Percentiles rank a stretch among this genome's conserved stretches.
Conservation (phyloP, 2,329 filamentous ascomycete genomes). For the Ploettnerulaceae sp. region DNA sequence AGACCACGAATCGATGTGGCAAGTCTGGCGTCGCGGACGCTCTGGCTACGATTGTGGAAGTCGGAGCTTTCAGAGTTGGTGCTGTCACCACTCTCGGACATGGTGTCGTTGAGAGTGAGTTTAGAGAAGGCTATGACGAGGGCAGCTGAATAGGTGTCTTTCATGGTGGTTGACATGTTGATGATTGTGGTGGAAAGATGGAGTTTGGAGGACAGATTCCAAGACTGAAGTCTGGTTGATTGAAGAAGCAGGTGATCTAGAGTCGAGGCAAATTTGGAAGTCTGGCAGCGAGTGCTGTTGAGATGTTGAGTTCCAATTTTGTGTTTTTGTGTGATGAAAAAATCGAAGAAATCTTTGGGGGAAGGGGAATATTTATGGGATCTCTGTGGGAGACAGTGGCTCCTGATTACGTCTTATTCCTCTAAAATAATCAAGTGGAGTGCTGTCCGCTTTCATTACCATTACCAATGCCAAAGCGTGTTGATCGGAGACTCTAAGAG, state of each 20-base stretch:
- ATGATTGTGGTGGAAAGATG: not conserved
- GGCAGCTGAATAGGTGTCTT: not conserved
- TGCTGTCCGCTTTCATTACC: no score
- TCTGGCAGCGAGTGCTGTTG: not conserved
- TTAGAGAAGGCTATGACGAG: constrained; percentile 3
- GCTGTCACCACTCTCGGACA: not conserved
- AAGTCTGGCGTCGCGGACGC: constrained; percentile 9
- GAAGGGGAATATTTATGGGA: no score
- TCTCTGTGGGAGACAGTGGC: no score
- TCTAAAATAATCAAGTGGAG: no score
- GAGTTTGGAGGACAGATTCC: not conserved
- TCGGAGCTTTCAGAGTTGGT: not conserved
- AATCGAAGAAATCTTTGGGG: no score
- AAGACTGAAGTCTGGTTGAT: not conserved
- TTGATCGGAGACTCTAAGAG: no score
- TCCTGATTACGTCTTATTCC: no score
- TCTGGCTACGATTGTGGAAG: constrained; percentile 5
- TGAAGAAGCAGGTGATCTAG: not conserved
- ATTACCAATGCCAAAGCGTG: no score
- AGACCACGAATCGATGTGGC: constrained; percentile 6
- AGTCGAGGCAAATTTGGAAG: not conserved
- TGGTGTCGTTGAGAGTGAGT: not conserved
- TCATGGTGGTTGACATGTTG: not conserved
- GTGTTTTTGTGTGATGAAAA: not conserved
- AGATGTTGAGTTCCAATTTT: not conserved